Conservation (phyloP, 225 moss, liverwort and hornwort species). For the Neckera pumila region DNA sequence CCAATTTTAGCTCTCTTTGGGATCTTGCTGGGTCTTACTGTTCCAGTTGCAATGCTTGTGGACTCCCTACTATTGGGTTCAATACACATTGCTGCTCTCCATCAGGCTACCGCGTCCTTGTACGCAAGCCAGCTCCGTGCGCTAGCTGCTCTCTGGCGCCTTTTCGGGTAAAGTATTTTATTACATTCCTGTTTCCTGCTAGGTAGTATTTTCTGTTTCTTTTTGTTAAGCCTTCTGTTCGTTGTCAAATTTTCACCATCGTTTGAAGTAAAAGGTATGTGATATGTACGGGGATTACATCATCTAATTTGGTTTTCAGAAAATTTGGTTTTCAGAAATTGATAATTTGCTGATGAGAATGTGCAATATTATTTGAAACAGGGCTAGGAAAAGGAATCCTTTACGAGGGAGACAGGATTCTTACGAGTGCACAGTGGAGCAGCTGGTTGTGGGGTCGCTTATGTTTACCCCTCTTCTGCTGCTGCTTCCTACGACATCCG, state of each 20-base stretch:
- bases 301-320: not conserved
- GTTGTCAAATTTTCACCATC: not conserved
- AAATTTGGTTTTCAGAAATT: not conserved
- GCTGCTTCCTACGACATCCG: slow-evolving; percentile 86
- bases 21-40: slow-evolving; percentile 69
- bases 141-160: slow-evolving; percentile 86
- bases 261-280: not conserved
- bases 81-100: slow-evolving; percentile 74
- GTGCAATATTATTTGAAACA: slow-evolving; percentile 14
- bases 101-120: slow-evolving; percentile 69
- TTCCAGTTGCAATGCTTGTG: slow-evolving; percentile 69
- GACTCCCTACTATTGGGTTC: slow-evolving; percentile 70
- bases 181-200: not conserved
- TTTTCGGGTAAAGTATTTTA: slow-evolving; percentile 52
- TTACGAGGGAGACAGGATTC: slow-evolving; percentile 81
- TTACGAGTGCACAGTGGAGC: slow-evolving; percentile 93
- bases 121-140: slow-evolving; percentile 93
- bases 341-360: not conserved
- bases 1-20: slow-evolving; percentile 47
- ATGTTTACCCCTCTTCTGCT: slow-evolving; percentile 94
- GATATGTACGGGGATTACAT: not conserved
- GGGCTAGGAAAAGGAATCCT: slow-evolving; percentile 87
- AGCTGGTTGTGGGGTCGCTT: slow-evolving; percentile 91
- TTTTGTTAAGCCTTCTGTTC: not conserved
- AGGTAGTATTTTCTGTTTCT: not conserved